Evolutionary conservation across 495 filamentous ascomycete genomes (phyloP).

Genomic region (Barbatosphaeria neglecta): DNA sequence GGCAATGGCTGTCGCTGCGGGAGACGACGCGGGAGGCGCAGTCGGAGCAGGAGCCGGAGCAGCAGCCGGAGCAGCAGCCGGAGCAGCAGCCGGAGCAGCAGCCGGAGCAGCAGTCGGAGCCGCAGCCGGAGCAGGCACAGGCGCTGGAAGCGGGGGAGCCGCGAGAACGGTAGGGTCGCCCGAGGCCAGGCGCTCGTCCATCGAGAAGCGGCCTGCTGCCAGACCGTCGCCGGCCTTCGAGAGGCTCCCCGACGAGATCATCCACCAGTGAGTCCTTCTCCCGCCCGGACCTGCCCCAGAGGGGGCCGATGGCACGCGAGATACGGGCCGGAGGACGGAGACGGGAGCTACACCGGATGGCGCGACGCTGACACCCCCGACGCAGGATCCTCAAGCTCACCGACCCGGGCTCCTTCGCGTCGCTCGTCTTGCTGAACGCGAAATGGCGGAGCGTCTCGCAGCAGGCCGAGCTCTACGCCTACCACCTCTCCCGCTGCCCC

Average conservation of each 20-base stretch:
- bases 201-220: slow-evolving; percentile 21
- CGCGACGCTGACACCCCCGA: not conserved
- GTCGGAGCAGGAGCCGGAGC: too few relatives aligned
- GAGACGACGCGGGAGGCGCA: not conserved
- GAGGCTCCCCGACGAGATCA: slow-evolving; percentile 36
- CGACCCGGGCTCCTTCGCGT: slow-evolving; percentile 72
- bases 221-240: slow-evolving; percentile 23
- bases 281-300: not conserved
- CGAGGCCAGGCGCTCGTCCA: slow-evolving; percentile 14
- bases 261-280: slow-evolving; percentile 30
- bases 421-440: slow-evolving; percentile 65
- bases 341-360: not conserved
- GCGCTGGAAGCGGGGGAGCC: not conserved
- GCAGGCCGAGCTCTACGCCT: slow-evolving; percentile 57
- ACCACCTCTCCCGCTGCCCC: slow-evolving; percentile 62
- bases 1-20: not conserved
- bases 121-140: too few relatives aligned
- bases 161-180: not conserved
- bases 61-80: too few relatives aligned
- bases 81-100: too few relatives aligned
- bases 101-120: too few relatives aligned
- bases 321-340: too few relatives aligned
- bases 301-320: too few relatives aligned
- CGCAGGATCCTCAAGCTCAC: slow-evolving; percentile 66
- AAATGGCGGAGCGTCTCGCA: slow-evolving; percentile 68